Percentiles rank a stretch among this genome's conserved stretches.
These are phyloP conservation scores for Hura crepitans DNA, from an alignment of 441 rosid genomes.

Conservation along the genomic window DNA sequence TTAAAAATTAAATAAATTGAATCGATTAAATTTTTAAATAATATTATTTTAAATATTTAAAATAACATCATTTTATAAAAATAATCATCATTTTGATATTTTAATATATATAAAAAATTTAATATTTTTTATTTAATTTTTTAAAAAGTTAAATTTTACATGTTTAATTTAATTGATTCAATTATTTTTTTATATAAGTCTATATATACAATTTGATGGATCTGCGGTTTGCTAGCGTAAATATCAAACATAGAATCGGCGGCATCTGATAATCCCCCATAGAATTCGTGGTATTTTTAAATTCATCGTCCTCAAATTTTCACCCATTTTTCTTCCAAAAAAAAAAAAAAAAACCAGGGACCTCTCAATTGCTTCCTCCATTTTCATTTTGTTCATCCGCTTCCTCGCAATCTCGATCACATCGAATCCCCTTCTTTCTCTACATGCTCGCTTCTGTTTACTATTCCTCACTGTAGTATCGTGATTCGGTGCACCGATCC, in stretches of 20 bases:
- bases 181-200: too few species aligned
- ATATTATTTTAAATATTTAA: too few species aligned
- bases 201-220: too few species aligned
- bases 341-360: neutral
- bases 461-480: neutral
- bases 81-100: too few species aligned
- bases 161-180: too few species aligned
- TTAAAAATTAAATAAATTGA: too few species aligned
- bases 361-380: neutral
- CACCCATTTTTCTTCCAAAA: neutral
- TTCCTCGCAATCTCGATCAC: constrained; percentile 25
- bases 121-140: too few species aligned
- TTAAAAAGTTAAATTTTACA: too few species aligned
- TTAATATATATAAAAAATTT: too few species aligned
- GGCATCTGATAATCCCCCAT: neutral
- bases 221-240: too few species aligned
- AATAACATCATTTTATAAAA: too few species aligned
- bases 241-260: neutral
- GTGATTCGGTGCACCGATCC: constrained; percentile 20
- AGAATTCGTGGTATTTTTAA: constrained; percentile 10
- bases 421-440: constrained; percentile 7
- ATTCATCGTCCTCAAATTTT: neutral
- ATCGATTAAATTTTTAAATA: too few species aligned
- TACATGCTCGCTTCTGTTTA: neutral
- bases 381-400: neutral